These are phyloP conservation scores for Talaromyces amestolkiae DNA, from an alignment of 2,329 filamentous ascomycete species.

Conservation along the genomic window DNA sequence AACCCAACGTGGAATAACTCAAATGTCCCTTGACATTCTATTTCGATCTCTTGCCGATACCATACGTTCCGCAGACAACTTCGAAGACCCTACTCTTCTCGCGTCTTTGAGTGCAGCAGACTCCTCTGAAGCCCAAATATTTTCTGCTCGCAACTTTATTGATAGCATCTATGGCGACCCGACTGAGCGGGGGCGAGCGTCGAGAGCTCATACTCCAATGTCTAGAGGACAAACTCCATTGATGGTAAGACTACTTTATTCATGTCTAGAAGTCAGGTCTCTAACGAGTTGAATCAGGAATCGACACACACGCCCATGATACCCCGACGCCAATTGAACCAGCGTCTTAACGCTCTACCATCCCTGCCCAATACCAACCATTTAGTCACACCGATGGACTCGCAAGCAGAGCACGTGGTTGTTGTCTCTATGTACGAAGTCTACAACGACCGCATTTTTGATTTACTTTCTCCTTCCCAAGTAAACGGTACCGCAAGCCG, in stretches of 20 bases:
- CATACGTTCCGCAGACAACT: constrained; percentile 60
- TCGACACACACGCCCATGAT: constrained; percentile 52
- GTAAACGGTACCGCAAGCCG: constrained; percentile 43
- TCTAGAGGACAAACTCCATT: constrained; percentile 46
- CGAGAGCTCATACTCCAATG: constrained; percentile 68
- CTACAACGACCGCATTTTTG: constrained; percentile 97
- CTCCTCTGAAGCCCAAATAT: constrained; percentile 74
- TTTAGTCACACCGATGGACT: constrained; percentile 65
- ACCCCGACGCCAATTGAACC: constrained; percentile 60
- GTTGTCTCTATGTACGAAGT: constrained; percentile 98
- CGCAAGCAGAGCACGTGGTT: constrained; percentile 76
- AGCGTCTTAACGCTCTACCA: constrained; percentile 69
- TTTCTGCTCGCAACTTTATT: constrained; percentile 71
- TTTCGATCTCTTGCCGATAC: constrained; percentile 76
- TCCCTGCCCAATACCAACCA: constrained; percentile 71
- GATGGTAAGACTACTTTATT: constrained; percentile 35
- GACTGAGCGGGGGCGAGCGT: constrained; percentile 57
- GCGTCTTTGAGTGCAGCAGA: constrained; percentile 75
- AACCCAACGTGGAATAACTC: constrained; percentile 81
- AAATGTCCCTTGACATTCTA: constrained; percentile 84
- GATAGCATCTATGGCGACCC: constrained; percentile 73
- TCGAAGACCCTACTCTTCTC: constrained; percentile 60
- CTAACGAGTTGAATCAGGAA: constrained; percentile 12
- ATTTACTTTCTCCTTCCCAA: constrained; percentile 67
- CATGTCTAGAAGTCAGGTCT: not conserved